Conservation (phyloP, 2,329 filamentous ascomycete genomes). For the Fusarium albidum region DNA sequence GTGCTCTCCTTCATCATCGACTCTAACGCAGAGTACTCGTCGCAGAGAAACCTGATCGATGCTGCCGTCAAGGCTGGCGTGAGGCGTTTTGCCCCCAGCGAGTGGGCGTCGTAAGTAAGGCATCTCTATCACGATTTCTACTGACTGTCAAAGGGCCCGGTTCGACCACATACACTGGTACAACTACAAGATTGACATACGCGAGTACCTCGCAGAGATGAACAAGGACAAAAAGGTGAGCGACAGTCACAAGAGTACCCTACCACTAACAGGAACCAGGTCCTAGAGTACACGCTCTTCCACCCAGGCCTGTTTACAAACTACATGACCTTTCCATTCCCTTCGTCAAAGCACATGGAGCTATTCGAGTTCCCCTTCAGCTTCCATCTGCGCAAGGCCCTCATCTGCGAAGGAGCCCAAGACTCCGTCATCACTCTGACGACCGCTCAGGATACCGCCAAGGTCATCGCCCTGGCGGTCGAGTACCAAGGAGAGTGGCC, state of each 20-base stretch:
- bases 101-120: slow-evolving; percentile 56
- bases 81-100: slow-evolving; percentile 67
- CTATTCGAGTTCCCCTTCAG: slow-evolving; percentile 50
- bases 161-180: slow-evolving; percentile 29
- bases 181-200: slow-evolving; percentile 54
- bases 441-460: slow-evolving; percentile 52
- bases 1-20: slow-evolving; percentile 60
- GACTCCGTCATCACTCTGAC: slow-evolving; percentile 54
- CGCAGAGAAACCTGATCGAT: slow-evolving; percentile 57
- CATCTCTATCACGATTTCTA: fast-evolving
- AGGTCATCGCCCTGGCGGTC: slow-evolving; percentile 50
- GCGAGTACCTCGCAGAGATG: slow-evolving; percentile 58
- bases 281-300: slow-evolving; percentile 65
- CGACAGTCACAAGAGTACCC: fast-evolving
- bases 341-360: slow-evolving; percentile 54
- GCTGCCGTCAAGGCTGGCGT: slow-evolving; percentile 66
- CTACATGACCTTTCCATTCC: slow-evolving; percentile 61
- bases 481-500: slow-evolving; percentile 56
- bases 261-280: slow-evolving; percentile 40
- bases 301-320: slow-evolving; percentile 63
- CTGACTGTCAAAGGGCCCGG: slow-evolving; percentile 8
- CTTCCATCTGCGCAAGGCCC: slow-evolving; percentile 51
- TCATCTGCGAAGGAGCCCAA: slow-evolving; percentile 53
- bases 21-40: slow-evolving; percentile 42
- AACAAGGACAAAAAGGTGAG: slow-evolving; percentile 56